phyloP scores from a whole-genome alignment of 2,329 filamentous ascomycete species.

The Neofusicoccum cordaticola region DNA sequence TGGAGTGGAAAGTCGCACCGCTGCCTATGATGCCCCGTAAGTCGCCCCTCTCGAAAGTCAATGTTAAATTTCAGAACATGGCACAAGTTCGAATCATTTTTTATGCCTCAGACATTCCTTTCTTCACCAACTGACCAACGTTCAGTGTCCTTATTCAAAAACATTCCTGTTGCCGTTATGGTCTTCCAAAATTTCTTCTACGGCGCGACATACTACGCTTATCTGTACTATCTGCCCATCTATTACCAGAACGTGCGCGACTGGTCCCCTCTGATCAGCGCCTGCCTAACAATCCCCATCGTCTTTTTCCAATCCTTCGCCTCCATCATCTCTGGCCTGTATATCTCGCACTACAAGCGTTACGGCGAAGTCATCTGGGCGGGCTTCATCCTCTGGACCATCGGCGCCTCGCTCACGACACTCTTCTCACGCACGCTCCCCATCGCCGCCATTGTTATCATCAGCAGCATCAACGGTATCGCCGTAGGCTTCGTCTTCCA shows the following conservation, averaged over 20 bases:
- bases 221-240: constrained; percentile 60
- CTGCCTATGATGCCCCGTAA: constrained; percentile 56
- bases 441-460: constrained; percentile 48
- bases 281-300: constrained; percentile 51
- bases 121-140: background rate
- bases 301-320: constrained; percentile 47
- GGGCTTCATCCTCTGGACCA: constrained; percentile 47
- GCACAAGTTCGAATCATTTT: too few species aligned
- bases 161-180: constrained; percentile 53
- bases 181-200: constrained; percentile 60
- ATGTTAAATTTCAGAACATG: too few species aligned
- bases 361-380: constrained; percentile 60
- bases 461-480: constrained; percentile 48
- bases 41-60: background rate
- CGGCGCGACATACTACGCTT: constrained; percentile 58
- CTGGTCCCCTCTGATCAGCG: constrained; percentile 48
- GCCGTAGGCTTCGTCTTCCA: constrained; percentile 52
- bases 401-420: constrained; percentile 54
- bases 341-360: constrained; percentile 55
- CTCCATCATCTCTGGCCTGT: constrained; percentile 54
- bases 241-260: constrained; percentile 60
- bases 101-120: too few species aligned
- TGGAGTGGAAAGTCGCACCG: constrained; percentile 55
- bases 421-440: constrained; percentile 45
- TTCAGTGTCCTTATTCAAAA: constrained; percentile 54